Evolutionary conservation across 1,284 basidiomycete species (phyloP).

Genomic region (Boletus mariae): DNA sequence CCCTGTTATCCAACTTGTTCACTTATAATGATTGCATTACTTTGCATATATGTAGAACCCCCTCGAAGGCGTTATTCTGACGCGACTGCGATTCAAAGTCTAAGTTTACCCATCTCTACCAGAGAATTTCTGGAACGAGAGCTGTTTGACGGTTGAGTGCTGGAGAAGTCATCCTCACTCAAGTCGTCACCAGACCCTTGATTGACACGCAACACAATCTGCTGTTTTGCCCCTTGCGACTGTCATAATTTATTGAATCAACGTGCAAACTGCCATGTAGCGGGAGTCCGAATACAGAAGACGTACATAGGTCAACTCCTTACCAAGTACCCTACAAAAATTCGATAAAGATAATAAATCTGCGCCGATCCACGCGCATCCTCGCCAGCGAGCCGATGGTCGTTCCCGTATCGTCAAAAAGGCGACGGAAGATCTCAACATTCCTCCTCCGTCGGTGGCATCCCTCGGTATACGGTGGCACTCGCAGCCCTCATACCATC

Average conservation of each 20-base stretch:
- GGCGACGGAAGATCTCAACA: conserved; percentile 5
- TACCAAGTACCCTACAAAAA: conserved; percentile 18
- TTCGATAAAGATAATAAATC: conserved; percentile 23
- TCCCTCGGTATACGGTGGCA: conserved; percentile 18
- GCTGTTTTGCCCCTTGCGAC: not conserved
- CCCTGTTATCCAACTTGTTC: not conserved
- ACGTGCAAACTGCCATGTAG: not conserved
- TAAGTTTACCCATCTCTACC: too few species aligned
- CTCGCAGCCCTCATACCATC: conserved; percentile 37
- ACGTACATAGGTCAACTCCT: conserved; percentile 3
- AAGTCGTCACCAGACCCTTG: too few species aligned
- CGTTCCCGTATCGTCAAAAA: not conserved
- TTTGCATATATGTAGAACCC: too few species aligned
- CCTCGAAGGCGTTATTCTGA: too few species aligned
- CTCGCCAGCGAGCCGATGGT: conserved; percentile 24
- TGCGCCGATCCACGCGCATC: conserved; percentile 1
- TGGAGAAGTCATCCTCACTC: too few species aligned
- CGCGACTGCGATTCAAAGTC: too few species aligned
- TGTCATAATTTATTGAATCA: not conserved
- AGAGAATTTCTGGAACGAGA: too few species aligned
- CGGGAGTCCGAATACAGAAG: conserved; percentile 2
- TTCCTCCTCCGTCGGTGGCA: conserved; percentile 30
- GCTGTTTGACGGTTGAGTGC: too few species aligned
- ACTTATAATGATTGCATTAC: too few species aligned
- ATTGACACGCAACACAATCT: too few species aligned